Evolutionary conservation across 495 filamentous ascomycete genomes (phyloP), one percentile per base, ranked within the genome.

Genomic region (Zalerion maritima): DNA sequence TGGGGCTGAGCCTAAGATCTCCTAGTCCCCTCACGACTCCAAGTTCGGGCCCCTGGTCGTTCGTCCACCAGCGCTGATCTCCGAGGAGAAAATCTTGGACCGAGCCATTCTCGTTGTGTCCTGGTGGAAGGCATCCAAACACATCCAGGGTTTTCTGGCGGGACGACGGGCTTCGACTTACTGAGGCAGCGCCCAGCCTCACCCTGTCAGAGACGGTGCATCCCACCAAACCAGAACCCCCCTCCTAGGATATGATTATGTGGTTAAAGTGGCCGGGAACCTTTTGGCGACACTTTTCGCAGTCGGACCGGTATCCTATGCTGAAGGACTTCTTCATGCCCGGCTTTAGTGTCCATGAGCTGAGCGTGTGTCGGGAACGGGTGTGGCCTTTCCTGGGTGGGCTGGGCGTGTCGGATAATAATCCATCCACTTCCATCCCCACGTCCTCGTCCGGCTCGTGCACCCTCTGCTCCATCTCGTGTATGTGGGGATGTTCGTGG

Each of bases 191-290:
- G n/a, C n/a, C n/a, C n/a, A n/a, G n/a, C n/a, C n/a, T n/a, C n/a
- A n/a, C n/a, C n/a, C n/a, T n/a, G n/a, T n/a, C n/a, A n/a, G n/a
- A n/a, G n/a, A n/a, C n/a, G n/a, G n/a, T n/a, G n/a, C n/a, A n/a
- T n/a, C n/a, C n/a, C n/a, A n/a, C n/a, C n/a, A n/a, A n/a, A n/a
- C n/a, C n/a, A n/a, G n/a, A n/a, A n/a, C n/a, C 22, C 14, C 43
- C 47, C 16, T 46, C 21, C 57, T 64, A 66, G 13, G 61, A 66
- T 16, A 66, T 50, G 21, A 81, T 69, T 26, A 87, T 84, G 52
- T 93, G 84, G 42, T 76, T 85, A 41, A 85, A 87, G 50, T 93
- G 84, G 0, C 84, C 83, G 0, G 82, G 83, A 17, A 87, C 75
- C 49, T 72, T 77, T 40, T 61, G 60, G 28, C 64, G 67, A 49